Evolutionary conservation across 139 green algal species (phyloP), one percentile per base, ranked within the genome.

Genomic region (Mesostigma viride): DNA sequence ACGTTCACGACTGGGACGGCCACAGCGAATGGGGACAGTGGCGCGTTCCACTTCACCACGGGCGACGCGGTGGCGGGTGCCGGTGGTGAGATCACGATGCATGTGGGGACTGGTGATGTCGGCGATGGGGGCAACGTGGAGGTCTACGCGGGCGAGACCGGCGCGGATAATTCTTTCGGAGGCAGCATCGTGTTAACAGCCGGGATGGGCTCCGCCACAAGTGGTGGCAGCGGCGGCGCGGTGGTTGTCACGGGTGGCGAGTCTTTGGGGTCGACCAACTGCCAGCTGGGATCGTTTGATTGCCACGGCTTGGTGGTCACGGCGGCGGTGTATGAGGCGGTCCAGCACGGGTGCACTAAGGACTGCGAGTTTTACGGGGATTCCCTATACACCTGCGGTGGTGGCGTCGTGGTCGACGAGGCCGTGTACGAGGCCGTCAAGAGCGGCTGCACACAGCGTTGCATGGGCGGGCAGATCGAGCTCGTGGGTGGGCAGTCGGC

Each of bases 111-210:
- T 33, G 62, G 35, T 33, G 22, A 69, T 22, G 27, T 28, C 31
- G 35, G 28, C 17, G 40, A 69, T 60, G 62, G 62, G 65, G 62
- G 62, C 28, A 28, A 69, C 22, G 35, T 69, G 20, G 30, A 62
- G n/a, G 11, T 62, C 20, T 11, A 30, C 24, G 53, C 53, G 11
- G 53, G 53, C 20, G 53, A 26, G 22, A 62, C 53, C 11, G 20
- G 11, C 24, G 53, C 22, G 11, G 22, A 17, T 27, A 26, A 62
- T 26, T 17, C 14, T 53, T 14, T 17, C 14, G 40, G 40, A 24
- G 40, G 40, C n/a, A n/a, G n/a, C n/a, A n/a, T n/a, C n/a, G n/a
- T n/a, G n/a, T n/a, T n/a, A 53, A 53, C 40, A 53, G 40, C 17
- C 14, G 14, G 17, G 40, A 24, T 53, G 40, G 40, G 14, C 40